Percentiles rank a stretch among this genome's conserved stretches.
These are phyloP conservation scores for Xylariales sp. DNA, from an alignment of 2,329 filamentous ascomycete genomes.

Conservation along the genomic window DNA sequence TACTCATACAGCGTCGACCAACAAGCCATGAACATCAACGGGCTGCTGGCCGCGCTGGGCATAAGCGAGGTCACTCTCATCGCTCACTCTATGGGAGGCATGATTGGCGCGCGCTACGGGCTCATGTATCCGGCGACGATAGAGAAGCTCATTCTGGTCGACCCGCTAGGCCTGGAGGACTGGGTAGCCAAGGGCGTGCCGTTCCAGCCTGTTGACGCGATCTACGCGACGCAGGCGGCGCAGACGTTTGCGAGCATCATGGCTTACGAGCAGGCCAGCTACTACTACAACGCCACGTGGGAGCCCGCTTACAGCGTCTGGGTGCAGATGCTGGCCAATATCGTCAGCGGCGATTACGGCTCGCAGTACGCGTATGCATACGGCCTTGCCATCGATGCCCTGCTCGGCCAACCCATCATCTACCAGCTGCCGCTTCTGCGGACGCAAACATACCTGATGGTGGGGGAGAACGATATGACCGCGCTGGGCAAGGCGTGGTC, in stretches of 20 bases:
- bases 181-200: conserved; percentile 46
- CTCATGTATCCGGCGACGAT: conserved; percentile 43
- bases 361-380: conserved; percentile 39
- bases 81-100: conserved; percentile 52
- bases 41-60: conserved; percentile 38
- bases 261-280: conserved; percentile 41
- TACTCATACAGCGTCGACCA: conserved; percentile 52
- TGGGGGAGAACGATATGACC: conserved; percentile 48
- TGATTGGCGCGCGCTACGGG: conserved; percentile 46
- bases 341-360: conserved; percentile 42
- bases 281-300: conserved; percentile 43
- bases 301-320: conserved; percentile 44
- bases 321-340: conserved; percentile 49
- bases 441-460: conserved; percentile 41
- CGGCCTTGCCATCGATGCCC: conserved; percentile 49
- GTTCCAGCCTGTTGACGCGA: conserved; percentile 36
- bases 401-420: conserved; percentile 47
- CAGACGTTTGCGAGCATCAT: conserved; percentile 39
- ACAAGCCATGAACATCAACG: conserved; percentile 44
- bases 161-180: conserved; percentile 50
- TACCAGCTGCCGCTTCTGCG: conserved; percentile 43
- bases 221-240: conserved; percentile 30
- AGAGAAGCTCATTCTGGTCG: conserved; percentile 41
- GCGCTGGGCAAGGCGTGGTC: conserved; percentile 52
- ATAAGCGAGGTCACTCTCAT: conserved; percentile 41